Percentiles rank a stretch among this genome's conserved stretches.
Evolutionary conservation across 257 asterid genomes (phyloP).

Genomic region (Solanum lycopersicoides): DNA sequence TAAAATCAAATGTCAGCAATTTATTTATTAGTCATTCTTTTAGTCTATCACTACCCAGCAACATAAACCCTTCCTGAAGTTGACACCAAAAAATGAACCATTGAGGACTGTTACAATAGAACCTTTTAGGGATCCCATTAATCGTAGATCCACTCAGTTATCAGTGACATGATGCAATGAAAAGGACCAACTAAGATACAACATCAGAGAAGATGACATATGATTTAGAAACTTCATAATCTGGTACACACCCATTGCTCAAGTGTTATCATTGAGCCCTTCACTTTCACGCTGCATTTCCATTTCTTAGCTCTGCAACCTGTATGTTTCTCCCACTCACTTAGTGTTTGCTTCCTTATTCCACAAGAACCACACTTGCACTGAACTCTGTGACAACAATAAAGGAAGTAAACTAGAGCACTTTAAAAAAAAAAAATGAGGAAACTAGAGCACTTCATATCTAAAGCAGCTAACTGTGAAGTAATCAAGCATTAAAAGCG

Average conservation of each 20-base stretch:
- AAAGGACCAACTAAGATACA: not conserved
- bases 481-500: not conserved
- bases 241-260: constrained; percentile 75
- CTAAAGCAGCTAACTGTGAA: not conserved
- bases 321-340: constrained; percentile 95
- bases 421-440: not conserved
- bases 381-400: constrained; percentile 59
- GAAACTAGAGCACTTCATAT: not conserved
- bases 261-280: constrained; percentile 49
- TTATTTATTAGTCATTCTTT: not conserved
- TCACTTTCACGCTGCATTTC: constrained; percentile 91
- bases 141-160: not conserved
- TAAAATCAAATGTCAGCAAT: not conserved
- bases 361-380: constrained; percentile 88
- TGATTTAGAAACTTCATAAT: not conserved
- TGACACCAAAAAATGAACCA: not conserved
- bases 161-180: not conserved
- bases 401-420: not conserved
- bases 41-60: not conserved
- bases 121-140: not conserved
- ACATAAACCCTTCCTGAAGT: not conserved
- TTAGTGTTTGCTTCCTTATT: constrained; percentile 49
- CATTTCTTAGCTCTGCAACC: constrained; percentile 98
- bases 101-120: not conserved
- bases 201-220: not conserved